phyloP scores from a whole-genome alignment of 768 basidiomycete species.

The Boletus huronensis region DNA sequence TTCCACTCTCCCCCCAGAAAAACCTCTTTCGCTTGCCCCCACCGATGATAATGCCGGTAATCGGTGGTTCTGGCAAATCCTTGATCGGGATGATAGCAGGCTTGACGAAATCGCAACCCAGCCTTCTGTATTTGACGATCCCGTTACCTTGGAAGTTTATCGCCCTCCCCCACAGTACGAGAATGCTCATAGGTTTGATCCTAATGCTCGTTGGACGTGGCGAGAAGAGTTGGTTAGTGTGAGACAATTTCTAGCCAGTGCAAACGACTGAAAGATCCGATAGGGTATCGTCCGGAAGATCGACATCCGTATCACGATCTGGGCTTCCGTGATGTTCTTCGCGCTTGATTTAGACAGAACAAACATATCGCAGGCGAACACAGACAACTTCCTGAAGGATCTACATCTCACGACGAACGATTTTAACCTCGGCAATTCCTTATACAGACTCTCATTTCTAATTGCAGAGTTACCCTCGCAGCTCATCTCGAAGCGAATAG shows the following conservation, averaged over 20 bases:
- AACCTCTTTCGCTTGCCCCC: not conserved
- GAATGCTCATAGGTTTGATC: constrained; percentile 60
- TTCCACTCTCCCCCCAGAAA: not conserved
- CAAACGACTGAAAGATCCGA: not conserved
- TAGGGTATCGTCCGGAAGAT: constrained; percentile 56
- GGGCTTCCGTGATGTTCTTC: constrained; percentile 60
- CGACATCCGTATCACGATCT: constrained; percentile 56
- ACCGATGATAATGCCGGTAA: no score
- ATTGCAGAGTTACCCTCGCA: no score
- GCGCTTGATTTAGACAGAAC: constrained; percentile 54
- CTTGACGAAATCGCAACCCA: constrained; percentile 56
- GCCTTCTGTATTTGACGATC: constrained; percentile 46
- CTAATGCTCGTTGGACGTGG: constrained; percentile 63
- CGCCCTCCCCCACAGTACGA: constrained; percentile 50
- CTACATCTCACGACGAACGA: constrained; percentile 59
- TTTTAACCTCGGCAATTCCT: constrained; percentile 60
- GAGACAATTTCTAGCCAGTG: not conserved
- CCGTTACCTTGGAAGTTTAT: not conserved
- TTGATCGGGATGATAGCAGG: constrained; percentile 30
- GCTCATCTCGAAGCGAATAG: no score
- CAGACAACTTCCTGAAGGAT: constrained; percentile 65
- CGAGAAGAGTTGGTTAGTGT: constrained; percentile 53
- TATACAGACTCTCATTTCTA: constrained; percentile 34
- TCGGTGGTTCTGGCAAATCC: constrained; percentile 12
- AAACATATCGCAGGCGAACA: constrained; percentile 64